Percentiles rank a stretch among this genome's conserved stretches.
phyloP scores from a whole-genome alignment of 305 asterid species.

The Withania somnifera region DNA sequence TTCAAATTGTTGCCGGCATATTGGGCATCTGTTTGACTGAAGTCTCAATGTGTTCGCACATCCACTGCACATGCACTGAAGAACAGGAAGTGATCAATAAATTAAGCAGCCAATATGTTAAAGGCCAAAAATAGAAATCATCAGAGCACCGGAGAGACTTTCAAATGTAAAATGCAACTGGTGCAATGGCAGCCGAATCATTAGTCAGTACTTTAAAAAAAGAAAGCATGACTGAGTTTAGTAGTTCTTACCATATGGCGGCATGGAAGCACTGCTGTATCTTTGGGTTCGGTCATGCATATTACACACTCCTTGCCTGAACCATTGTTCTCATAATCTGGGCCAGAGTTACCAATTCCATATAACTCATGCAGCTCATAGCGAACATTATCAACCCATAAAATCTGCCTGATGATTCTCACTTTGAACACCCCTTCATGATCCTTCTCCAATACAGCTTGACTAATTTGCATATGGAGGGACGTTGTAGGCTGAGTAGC shows the following conservation, averaged over 20 bases:
- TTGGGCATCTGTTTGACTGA: conserved; percentile 58
- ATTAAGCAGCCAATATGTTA: not conserved
- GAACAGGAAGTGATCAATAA: not conserved
- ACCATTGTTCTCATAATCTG: conserved; percentile 23
- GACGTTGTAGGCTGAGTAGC: conserved; percentile 16
- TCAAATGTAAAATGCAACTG: not conserved
- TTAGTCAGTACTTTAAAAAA: not conserved
- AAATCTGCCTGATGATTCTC: conserved; percentile 44
- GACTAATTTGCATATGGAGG: conserved; percentile 50
- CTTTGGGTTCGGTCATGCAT: conserved; percentile 67
- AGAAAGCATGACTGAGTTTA: not conserved
- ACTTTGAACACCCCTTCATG: conserved; percentile 27
- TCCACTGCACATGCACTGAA: conserved; percentile 57
- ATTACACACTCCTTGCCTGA: conserved; percentile 53
- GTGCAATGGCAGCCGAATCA: not conserved
- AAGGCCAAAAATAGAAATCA: not conserved
- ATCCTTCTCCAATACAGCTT: conserved; percentile 34
- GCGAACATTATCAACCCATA: conserved; percentile 43
- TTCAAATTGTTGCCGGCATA: conserved; percentile 52
- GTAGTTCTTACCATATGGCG: conserved; percentile 51
- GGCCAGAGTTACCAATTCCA: conserved; percentile 42
- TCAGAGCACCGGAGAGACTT: not conserved
- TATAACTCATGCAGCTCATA: conserved; percentile 58
- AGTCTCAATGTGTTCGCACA: conserved; percentile 52
- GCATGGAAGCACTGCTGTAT: conserved; percentile 59